phyloP scores from a whole-genome alignment of 2,329 filamentous ascomycete genomes.

The Ceratocystis colombiana region DNA sequence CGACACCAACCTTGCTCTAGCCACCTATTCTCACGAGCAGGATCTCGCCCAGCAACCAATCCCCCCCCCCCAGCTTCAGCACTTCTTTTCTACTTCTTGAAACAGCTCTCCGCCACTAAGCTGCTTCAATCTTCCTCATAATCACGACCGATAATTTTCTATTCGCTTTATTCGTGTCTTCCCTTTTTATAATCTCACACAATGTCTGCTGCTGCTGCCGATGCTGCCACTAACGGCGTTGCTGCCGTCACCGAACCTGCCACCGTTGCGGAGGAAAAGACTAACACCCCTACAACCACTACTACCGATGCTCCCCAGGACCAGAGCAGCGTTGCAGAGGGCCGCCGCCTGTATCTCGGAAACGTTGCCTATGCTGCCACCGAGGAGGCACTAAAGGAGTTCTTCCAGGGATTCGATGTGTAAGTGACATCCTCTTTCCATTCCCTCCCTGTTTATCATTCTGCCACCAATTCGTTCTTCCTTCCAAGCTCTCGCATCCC shows the following conservation, averaged over 20 bases:
- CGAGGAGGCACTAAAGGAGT: slow-evolving; percentile 99
- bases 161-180: slow-evolving; percentile 60
- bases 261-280: slow-evolving; percentile 51
- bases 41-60: slow-evolving; percentile 22
- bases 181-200: slow-evolving; percentile 45
- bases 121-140: slow-evolving; percentile 15
- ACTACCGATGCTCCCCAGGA: slow-evolving; percentile 65
- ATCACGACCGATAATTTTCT: slow-evolving; percentile 29
- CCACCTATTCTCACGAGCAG: slow-evolving; percentile 24
- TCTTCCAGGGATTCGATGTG: slow-evolving; percentile 99
- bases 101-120: neutral
- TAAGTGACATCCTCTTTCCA: slow-evolving; percentile 47
- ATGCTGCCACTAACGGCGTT: slow-evolving; percentile 23
- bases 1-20: slow-evolving; percentile 25
- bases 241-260: slow-evolving; percentile 21
- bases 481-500: neutral
- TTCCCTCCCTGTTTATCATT: neutral
- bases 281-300: slow-evolving; percentile 50
- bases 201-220: slow-evolving; percentile 62
- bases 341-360: slow-evolving; percentile 98
- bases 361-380: slow-evolving; percentile 99
- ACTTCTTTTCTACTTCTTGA: slow-evolving; percentile 7
- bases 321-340: slow-evolving; percentile 90
- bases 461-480: neutral
- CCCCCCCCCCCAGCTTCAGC: slow-evolving; percentile 9